A percentile compares a stretch with the other conserved stretches of the same genome.
These are phyloP conservation scores for Pueraria montana DNA, from an alignment of 306 rosid genomes.

Conservation along the genomic window DNA sequence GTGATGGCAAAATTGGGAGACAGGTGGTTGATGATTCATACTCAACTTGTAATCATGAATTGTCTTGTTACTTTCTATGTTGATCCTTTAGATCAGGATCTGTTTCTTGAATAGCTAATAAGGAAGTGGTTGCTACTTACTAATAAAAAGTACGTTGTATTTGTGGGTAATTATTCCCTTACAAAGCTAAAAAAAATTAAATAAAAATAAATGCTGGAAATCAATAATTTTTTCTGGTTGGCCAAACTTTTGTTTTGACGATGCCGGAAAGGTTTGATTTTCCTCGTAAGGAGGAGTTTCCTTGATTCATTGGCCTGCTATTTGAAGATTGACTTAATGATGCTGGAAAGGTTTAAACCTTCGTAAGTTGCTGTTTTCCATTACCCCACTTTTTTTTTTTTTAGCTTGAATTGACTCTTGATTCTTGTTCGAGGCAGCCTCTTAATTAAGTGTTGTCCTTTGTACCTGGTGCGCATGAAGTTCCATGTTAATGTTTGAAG, in stretches of 20 bases:
- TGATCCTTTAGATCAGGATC: neutral
- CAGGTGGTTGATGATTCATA: neutral
- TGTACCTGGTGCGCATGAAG: neutral
- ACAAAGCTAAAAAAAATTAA: neutral
- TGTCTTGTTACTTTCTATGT: neutral
- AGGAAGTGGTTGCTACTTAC: neutral
- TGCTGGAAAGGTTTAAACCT: too few relatives aligned
- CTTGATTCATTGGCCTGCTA: neutral
- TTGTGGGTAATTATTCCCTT: slow-evolving; percentile 5
- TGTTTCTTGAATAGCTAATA: neutral
- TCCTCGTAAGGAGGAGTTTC: neutral
- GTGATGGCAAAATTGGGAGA: neutral
- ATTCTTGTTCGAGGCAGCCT: neutral
- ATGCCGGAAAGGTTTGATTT: neutral
- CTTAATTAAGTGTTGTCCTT: neutral
- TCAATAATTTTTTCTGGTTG: neutral
- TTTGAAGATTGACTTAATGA: neutral
- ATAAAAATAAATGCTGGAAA: neutral
- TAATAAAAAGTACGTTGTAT: slow-evolving; percentile 1
- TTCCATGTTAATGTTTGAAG: slow-evolving; percentile 1
- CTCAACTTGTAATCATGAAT: neutral
- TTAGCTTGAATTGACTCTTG: neutral
- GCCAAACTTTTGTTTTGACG: neutral
- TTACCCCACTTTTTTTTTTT: neutral
- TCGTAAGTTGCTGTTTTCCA: too few relatives aligned